These are phyloP conservation scores for Fraxinus anomala DNA, from an alignment of 257 asterid species.

Conservation along the genomic window DNA sequence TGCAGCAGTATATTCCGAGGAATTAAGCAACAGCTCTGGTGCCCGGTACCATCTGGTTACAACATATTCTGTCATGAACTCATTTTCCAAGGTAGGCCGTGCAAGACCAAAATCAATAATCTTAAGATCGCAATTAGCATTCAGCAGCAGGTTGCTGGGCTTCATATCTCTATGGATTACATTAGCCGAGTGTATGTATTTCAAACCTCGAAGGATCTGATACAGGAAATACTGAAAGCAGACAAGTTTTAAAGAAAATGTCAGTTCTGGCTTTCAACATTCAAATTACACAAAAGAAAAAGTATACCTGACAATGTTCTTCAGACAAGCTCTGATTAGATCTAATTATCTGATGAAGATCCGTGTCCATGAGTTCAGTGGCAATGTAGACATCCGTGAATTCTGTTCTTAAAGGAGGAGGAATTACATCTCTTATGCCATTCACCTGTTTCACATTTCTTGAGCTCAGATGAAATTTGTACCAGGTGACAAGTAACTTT, in stretches of 20 bases:
- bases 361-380: constrained; percentile 90
- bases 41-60: constrained; percentile 99
- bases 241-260: not conserved
- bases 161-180: constrained; percentile 89
- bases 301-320: constrained; percentile 84
- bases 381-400: constrained; percentile 80
- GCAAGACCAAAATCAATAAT: constrained; percentile 96
- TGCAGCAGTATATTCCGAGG: constrained; percentile 85
- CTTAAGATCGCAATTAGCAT: constrained; percentile 92
- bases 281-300: too few relatives aligned
- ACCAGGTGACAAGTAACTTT: too few relatives aligned
- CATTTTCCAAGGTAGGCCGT: constrained; percentile 71
- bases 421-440: constrained; percentile 79
- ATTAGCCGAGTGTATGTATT: constrained; percentile 89
- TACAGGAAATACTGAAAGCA: constrained; percentile 83
- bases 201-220: constrained; percentile 90
- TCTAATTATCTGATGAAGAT: constrained; percentile 96
- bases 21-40: constrained; percentile 80
- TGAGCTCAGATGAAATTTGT: not conserved
- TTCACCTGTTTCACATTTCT: constrained; percentile 54
- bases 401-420: constrained; percentile 88
- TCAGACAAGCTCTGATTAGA: constrained; percentile 89
- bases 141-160: constrained; percentile 86
- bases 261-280: constrained; percentile 18
- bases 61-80: constrained; percentile 93